These are phyloP conservation scores for Septoria petroselini DNA, from an alignment of 2,329 filamentous ascomycete genomes.

Conservation along the genomic window DNA sequence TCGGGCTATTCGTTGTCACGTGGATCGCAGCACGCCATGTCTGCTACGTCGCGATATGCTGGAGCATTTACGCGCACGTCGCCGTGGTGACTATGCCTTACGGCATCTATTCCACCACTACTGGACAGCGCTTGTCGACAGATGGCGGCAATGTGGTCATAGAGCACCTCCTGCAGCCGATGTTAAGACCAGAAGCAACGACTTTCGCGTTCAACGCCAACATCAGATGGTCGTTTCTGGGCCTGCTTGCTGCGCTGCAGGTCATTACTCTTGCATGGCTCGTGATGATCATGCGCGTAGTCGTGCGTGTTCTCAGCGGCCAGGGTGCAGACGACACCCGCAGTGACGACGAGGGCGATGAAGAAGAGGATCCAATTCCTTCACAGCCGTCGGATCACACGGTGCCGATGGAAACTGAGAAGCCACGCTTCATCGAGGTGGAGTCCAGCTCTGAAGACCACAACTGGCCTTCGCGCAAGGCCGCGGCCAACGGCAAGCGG, in stretches of 20 bases:
- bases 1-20: slow-evolving; percentile 78
- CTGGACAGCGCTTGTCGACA: slow-evolving; percentile 54
- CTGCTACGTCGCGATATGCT: slow-evolving; percentile 74
- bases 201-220: slow-evolving; percentile 74
- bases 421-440: slow-evolving; percentile 53
- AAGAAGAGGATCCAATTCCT: slow-evolving; percentile 42
- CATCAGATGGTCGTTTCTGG: slow-evolving; percentile 74
- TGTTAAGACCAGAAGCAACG: slow-evolving; percentile 63
- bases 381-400: slow-evolving; percentile 26
- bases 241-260: slow-evolving; percentile 73
- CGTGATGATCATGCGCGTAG: slow-evolving; percentile 78
- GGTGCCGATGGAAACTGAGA: slow-evolving; percentile 21
- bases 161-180: slow-evolving; percentile 68
- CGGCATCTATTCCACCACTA: slow-evolving; percentile 66
- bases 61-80: slow-evolving; percentile 71
- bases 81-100: slow-evolving; percentile 57
- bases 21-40: slow-evolving; percentile 85
- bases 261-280: slow-evolving; percentile 84
- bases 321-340: slow-evolving; percentile 77
- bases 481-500: slow-evolving; percentile 34
- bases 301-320: slow-evolving; percentile 73
- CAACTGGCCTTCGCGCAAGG: slow-evolving; percentile 27
- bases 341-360: slow-evolving; percentile 78
- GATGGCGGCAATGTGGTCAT: slow-evolving; percentile 45
- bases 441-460: slow-evolving; percentile 71